Conservation (phyloP, 257 asterid species). For the Nicotiana otophora region DNA sequence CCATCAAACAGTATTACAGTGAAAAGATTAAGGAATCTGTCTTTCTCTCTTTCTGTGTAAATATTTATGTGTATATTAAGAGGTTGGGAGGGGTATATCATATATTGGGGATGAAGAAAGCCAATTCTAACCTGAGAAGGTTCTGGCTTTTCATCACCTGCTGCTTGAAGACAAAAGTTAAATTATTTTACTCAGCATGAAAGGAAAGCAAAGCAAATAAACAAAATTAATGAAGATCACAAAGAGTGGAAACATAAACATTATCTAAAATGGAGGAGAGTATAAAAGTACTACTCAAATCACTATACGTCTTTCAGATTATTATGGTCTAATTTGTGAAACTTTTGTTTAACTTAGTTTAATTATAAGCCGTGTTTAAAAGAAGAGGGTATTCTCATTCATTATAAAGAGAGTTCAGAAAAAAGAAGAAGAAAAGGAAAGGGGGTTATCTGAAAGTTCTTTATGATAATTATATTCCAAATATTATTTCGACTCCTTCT, state of each 20-base stretch:
- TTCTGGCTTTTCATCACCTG: conserved; percentile 11
- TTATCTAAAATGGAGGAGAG: too few relatives aligned
- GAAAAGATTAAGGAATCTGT: too few relatives aligned
- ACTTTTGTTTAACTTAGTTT: background rate
- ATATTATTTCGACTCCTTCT: background rate
- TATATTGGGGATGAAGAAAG: background rate
- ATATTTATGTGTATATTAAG: background rate
- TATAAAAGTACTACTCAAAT: background rate
- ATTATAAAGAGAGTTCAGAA: background rate
- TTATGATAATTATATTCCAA: background rate
- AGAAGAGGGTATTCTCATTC: background rate
- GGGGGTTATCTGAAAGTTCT: background rate
- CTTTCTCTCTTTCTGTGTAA: background rate
- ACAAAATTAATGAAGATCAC: background rate
- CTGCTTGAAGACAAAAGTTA: conserved; percentile 11
- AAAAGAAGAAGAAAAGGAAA: background rate
- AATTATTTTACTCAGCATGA: background rate
- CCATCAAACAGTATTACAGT: background rate
- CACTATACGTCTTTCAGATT: background rate
- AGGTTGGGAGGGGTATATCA: background rate
- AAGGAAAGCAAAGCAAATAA: background rate
- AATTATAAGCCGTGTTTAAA: background rate
- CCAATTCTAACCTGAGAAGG: conserved; percentile 12
- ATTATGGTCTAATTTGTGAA: background rate
- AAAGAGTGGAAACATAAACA: background rate